phyloP scores from a whole-genome alignment of 257 asterid genomes.

The Agastache rugosa region DNA sequence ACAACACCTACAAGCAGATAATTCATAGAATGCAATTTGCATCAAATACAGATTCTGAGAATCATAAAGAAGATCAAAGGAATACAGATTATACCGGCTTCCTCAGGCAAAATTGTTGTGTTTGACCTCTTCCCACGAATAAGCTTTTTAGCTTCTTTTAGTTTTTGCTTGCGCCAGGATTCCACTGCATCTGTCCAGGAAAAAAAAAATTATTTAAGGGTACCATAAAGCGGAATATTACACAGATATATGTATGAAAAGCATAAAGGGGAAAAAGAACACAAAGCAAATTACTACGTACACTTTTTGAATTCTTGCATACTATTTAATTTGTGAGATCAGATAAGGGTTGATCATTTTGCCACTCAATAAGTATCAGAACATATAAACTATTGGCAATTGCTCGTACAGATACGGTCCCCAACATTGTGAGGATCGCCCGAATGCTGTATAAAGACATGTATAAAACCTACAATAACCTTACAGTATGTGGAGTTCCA shows the following conservation, averaged over 20 bases:
- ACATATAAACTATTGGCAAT: too few species aligned
- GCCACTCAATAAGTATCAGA: background rate
- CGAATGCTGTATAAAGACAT: too few species aligned
- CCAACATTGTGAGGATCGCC: too few species aligned
- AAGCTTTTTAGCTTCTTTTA: slow-evolving; percentile 60
- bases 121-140: slow-evolving; percentile 52
- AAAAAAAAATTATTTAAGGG: slow-evolving; percentile 25
- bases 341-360: background rate
- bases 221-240: slow-evolving; percentile 22
- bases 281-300: background rate
- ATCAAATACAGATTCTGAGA: background rate
- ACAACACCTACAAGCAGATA: slow-evolving; percentile 55
- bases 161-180: slow-evolving; percentile 74
- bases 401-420: too few species aligned
- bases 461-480: too few species aligned
- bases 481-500: too few species aligned
- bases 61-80: background rate
- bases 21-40: background rate
- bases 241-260: too few species aligned
- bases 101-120: slow-evolving; percentile 65
- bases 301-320: too few species aligned
- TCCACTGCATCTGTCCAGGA: slow-evolving; percentile 69
- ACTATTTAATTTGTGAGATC: background rate
- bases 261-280: too few species aligned
- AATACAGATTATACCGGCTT: slow-evolving; percentile 66